Evolutionary conservation across 495 filamentous ascomycete species (phyloP).

Genomic region (Neurospora tetraspora): DNA sequence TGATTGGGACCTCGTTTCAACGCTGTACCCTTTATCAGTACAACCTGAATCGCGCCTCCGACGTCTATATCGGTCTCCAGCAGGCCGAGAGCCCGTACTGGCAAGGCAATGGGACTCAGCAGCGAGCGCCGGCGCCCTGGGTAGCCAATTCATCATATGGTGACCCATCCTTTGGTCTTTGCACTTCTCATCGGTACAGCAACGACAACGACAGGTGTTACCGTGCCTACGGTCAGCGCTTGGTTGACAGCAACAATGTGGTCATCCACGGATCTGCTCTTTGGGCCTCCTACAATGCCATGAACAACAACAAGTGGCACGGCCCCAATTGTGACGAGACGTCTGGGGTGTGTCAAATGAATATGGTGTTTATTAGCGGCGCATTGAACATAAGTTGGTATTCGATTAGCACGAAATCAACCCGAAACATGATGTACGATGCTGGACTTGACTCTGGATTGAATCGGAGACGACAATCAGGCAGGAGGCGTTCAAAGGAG

Average conservation of each 20-base stretch:
- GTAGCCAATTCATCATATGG: slow-evolving; percentile 1
- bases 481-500: slow-evolving; percentile 32
- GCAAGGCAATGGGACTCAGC: slow-evolving; percentile 50
- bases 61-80: slow-evolving; percentile 55
- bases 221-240: slow-evolving; percentile 31
- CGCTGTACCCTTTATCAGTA: slow-evolving; percentile 70
- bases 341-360: slow-evolving; percentile 32
- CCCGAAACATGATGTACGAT: slow-evolving; percentile 32
- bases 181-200: too few species aligned
- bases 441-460: slow-evolving; percentile 12
- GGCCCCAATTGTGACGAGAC: slow-evolving; percentile 9
- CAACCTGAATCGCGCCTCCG: slow-evolving; percentile 47
- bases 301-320: slow-evolving; percentile 13
- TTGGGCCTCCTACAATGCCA: slow-evolving; percentile 43
- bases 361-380: slow-evolving; percentile 28
- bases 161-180: slow-evolving; percentile 12
- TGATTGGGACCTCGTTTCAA: slow-evolving; percentile 60
- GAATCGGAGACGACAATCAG: slow-evolving; percentile 17
- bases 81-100: slow-evolving; percentile 71
- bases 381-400: slow-evolving; percentile 28
- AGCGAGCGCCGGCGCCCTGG: slow-evolving; percentile 22
- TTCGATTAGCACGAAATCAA: slow-evolving; percentile 32
- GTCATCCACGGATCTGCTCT: slow-evolving; percentile 40
- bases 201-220: slow-evolving; percentile 24
- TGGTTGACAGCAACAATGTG: slow-evolving; percentile 25